Base-by-base conservation (phyloP, 495 filamentous ascomycete genomes). In the Penicillium macrosclerotiorum region DNA sequence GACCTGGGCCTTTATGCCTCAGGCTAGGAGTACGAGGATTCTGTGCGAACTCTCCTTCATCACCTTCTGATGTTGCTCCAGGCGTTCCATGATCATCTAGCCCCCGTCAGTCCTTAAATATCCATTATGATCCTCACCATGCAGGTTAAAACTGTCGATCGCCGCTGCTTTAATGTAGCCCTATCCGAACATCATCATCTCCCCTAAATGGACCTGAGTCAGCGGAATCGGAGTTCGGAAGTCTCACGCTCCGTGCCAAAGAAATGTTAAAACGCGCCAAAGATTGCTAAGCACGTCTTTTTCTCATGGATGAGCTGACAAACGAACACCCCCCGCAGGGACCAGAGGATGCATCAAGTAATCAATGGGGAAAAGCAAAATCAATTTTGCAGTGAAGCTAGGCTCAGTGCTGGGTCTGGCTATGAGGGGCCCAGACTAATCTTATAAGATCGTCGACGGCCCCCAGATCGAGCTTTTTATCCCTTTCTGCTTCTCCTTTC, bases 371-470 rank as follows among this genome's bases (percentile, higher is more conserved):
- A n/a, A n/a, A n/a, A n/a, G n/a, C n/a, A n/a, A n/a, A n/a, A n/a
- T n/a, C n/a, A n/a, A n/a, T n/a, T n/a, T n/a, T n/a, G n/a, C n/a
- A n/a, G n/a, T n/a, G n/a, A n/a, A n/a, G n/a, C n/a, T n/a, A n/a
- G n/a, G n/a, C n/a, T n/a, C n/a, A n/a, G n/a, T n/a, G n/a, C n/a
- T n/a, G n/a, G n/a, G n/a, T n/a, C n/a, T n/a, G n/a, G n/a, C n/a
- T n/a, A n/a, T n/a, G 20, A 20, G 3, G 18, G 31, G 14, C 12
- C 20, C 5, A n/a, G 8, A 3, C 13, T 16, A 2, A 16, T 17
- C 35, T 11, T 54, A 54, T 50, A 50, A 54, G 31, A 52, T 33
- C 17, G 14, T 13, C 23, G 24, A 34, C 6, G 17, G 3, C 29
- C 29, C 29, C 29, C 45, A 25, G 14, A 36, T 33, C 35, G 12